Percentiles rank a stretch among this genome's conserved stretches.
phyloP scores from a whole-genome alignment of 2,329 filamentous ascomycete genomes.

The Colletotrichum australisinense region DNA sequence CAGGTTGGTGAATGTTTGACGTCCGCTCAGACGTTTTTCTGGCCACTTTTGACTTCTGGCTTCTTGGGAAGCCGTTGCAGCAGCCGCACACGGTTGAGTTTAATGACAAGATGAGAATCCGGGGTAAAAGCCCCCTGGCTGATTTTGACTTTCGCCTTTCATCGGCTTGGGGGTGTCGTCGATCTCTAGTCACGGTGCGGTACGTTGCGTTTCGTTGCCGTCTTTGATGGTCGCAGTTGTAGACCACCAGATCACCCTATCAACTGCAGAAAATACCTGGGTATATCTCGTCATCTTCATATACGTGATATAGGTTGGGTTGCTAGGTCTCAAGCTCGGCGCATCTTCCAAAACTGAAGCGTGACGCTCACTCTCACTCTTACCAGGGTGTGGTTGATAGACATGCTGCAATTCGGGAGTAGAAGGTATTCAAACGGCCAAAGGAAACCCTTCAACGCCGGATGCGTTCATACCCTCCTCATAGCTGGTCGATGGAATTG shows the following conservation, averaged over 20 bases:
- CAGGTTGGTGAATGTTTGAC: background rate
- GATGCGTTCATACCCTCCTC: background rate
- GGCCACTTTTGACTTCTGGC: slow-evolving; percentile 1
- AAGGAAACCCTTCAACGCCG: background rate
- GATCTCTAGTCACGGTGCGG: slow-evolving; percentile 21
- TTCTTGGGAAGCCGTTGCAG: slow-evolving; percentile 11
- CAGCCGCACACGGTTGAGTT: slow-evolving; percentile 24
- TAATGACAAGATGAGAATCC: slow-evolving; percentile 35
- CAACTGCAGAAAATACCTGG: background rate
- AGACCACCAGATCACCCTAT: background rate
- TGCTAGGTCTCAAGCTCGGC: background rate
- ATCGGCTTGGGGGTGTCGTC: slow-evolving; percentile 22
- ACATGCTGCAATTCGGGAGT: background rate
- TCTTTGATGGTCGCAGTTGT: slow-evolving; percentile 1
- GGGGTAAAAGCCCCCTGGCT: slow-evolving; percentile 33
- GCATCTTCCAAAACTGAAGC: background rate
- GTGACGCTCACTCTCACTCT: background rate
- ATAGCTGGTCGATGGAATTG: background rate
- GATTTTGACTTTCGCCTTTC: slow-evolving; percentile 30
- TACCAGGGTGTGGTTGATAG: background rate
- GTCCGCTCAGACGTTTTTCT: slow-evolving; percentile 4
- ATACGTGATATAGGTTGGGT: background rate
- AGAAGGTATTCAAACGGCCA: background rate
- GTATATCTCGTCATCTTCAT: background rate
- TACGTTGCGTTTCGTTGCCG: slow-evolving; percentile 12